Evolutionary conservation across 2,329 filamentous ascomycete genomes (phyloP).

Genomic region (Botrytis medusae): DNA sequence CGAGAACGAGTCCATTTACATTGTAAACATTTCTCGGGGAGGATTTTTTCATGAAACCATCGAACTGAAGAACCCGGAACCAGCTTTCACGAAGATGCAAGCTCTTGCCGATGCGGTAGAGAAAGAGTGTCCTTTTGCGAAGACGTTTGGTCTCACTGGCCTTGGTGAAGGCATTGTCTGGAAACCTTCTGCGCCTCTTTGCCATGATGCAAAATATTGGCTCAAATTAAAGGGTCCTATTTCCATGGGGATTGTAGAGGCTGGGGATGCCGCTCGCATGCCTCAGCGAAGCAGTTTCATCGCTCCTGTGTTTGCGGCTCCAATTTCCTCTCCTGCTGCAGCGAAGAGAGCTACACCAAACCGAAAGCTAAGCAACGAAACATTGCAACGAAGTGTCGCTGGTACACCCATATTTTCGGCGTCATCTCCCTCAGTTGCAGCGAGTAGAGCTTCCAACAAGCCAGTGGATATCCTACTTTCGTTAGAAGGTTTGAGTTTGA

Average conservation of each 20-base stretch:
- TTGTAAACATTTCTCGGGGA: conserved; percentile 32
- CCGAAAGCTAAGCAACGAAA: background rate
- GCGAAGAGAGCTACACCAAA: rapidly evolving
- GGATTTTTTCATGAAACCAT: conserved; percentile 28
- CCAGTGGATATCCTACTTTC: background rate
- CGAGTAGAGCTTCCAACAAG: background rate
- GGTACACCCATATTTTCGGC: background rate
- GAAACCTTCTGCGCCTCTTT: conserved; percentile 28
- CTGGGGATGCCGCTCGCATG: background rate
- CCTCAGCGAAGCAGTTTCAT: background rate
- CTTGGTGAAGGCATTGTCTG: conserved; percentile 35
- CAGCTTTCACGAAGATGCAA: conserved; percentile 21
- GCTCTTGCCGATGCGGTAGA: conserved; percentile 28
- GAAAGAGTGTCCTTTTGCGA: conserved; percentile 33
- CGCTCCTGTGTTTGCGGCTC: background rate
- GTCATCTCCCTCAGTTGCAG: background rate
- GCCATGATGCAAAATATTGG: conserved; percentile 31
- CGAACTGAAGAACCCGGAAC: conserved; percentile 2
- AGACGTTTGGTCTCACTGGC: conserved; percentile 28
- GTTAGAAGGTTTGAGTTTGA: background rate
- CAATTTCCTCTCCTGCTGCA: background rate
- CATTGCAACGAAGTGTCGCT: background rate
- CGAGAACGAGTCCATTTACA: conserved; percentile 19
- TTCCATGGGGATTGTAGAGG: background rate
- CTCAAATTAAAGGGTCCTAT: conserved; percentile 32